These are phyloP conservation scores for Trametes cingulata DNA, from an alignment of 768 basidiomycete species.

Conservation along the genomic window DNA sequence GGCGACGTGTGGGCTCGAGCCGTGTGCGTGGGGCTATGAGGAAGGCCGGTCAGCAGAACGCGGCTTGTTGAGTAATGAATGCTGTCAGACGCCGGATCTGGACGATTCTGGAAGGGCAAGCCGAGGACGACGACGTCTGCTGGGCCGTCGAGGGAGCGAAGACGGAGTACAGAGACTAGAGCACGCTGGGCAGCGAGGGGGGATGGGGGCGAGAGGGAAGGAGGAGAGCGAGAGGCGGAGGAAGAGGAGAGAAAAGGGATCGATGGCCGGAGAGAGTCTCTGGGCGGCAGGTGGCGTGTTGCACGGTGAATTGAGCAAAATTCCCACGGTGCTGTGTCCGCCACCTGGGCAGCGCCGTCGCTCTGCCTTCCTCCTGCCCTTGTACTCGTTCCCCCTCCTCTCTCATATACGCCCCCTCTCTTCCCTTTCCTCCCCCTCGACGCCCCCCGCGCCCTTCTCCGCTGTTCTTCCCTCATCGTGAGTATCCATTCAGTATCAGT, in stretches of 20 bases:
- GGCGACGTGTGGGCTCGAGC: neutral
- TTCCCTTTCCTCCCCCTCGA: conserved; percentile 21
- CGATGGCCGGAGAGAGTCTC: conserved; percentile 10
- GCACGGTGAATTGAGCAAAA: conserved; percentile 4
- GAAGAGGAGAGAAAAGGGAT: neutral
- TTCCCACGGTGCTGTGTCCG: conserved; percentile 28
- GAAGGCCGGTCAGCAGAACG: conserved; percentile 3
- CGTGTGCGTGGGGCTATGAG: conserved; percentile 8
- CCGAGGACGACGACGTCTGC: neutral
- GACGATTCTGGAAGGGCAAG: neutral
- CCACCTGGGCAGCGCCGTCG: conserved; percentile 31
- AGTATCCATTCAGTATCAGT: conserved; percentile 15
- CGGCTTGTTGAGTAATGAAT: conserved; percentile 3
- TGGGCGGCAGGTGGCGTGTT: conserved; percentile 11
- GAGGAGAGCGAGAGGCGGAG: neutral
- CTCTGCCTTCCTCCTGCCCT: conserved; percentile 31
- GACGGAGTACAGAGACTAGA: neutral
- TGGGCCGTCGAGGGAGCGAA: neutral
- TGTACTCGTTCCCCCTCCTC: conserved; percentile 19
- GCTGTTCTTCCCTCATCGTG: conserved; percentile 15
- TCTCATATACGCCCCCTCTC: conserved; percentile 11
- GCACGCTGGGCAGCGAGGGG: neutral
- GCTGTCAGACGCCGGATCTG: conserved; percentile 2
- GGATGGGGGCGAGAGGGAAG: neutral
- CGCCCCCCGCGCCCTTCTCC: conserved; percentile 17